Conservation (phyloP, 805 yeast genomes). For the Candida golubevii region DNA sequence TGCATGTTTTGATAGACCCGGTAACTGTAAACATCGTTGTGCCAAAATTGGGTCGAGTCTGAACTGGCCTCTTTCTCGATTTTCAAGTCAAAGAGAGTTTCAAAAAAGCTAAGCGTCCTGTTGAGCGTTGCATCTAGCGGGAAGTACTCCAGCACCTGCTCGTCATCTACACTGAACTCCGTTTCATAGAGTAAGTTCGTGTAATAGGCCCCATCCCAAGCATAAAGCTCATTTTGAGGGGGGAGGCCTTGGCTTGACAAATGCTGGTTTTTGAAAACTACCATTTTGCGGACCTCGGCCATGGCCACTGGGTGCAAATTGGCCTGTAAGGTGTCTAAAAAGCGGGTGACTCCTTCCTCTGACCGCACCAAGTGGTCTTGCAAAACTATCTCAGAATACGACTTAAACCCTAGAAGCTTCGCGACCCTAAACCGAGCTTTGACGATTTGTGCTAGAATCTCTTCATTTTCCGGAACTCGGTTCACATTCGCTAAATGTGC, state of each 20-base stretch:
- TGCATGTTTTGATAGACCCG: conserved; percentile 62
- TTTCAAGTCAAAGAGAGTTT: conserved; percentile 60
- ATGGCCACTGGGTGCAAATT: conserved; percentile 58
- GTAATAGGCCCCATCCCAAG: conserved; percentile 74
- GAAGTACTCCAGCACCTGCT: conserved; percentile 70
- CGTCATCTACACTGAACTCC: conserved; percentile 67
- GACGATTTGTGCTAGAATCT: conserved; percentile 55
- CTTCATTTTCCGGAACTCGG: conserved; percentile 57
- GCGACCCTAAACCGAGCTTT: conserved; percentile 60
- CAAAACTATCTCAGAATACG: conserved; percentile 63
- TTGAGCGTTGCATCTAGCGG: conserved; percentile 63
- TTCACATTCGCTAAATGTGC: conserved; percentile 66
- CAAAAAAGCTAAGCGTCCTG: conserved; percentile 69
- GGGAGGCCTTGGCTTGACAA: conserved; percentile 40
- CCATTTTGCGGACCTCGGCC: conserved; percentile 47
- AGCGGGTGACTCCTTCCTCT: conserved; percentile 52
- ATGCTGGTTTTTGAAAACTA: conserved; percentile 52
- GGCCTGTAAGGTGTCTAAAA: conserved; percentile 55
- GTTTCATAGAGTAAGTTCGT: conserved; percentile 60
- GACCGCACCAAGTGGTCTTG: conserved; percentile 79
- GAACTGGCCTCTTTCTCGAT: conserved; percentile 49
- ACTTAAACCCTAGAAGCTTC: conserved; percentile 55
- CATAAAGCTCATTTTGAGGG: conserved; percentile 39
- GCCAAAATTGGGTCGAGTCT: conserved; percentile 57
- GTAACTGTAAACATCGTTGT: conserved; percentile 68